These are phyloP conservation scores for Diaporthe sp. DNA, from an alignment of 2,329 filamentous ascomycete genomes.

Conservation along the genomic window DNA sequence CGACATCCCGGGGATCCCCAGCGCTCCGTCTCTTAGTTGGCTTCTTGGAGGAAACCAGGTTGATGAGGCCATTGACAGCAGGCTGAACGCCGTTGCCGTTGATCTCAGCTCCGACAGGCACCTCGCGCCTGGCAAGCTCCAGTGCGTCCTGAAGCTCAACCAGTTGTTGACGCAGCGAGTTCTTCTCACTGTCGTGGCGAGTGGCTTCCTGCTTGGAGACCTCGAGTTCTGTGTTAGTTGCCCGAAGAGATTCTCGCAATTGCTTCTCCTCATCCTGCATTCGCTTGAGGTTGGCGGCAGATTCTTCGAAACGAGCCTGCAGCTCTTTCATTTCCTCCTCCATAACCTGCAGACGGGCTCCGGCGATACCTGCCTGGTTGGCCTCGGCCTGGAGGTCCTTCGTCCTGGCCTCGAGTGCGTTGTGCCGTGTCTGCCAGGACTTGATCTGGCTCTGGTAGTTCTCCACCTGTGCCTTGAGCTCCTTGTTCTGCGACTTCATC, in stretches of 20 bases:
- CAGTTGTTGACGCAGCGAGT: conserved; percentile 87
- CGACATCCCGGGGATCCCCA: conserved; percentile 86
- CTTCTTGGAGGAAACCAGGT: conserved; percentile 96
- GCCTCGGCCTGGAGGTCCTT: conserved; percentile 97
- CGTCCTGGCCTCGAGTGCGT: conserved; percentile 87
- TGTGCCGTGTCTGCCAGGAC: conserved; percentile 94
- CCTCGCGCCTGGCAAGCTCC: conserved; percentile 84
- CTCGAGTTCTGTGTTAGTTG: conserved; percentile 86
- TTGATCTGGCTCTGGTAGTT: conserved; percentile 97
- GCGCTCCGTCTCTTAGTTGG: conserved; percentile 89
- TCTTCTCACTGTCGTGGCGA: conserved; percentile 87
- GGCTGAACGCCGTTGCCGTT: conserved; percentile 72
- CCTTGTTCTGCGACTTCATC: conserved; percentile 96
- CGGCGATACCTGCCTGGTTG: conserved; percentile 96
- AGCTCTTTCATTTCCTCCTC: conserved; percentile 96
- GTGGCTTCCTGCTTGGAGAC: conserved; percentile 80
- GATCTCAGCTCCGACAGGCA: conserved; percentile 79
- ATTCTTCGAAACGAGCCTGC: conserved; percentile 91
- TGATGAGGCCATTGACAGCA: conserved; percentile 85
- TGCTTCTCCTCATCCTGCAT: conserved; percentile 94
- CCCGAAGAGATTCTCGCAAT: conserved; percentile 84
- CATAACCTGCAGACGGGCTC: conserved; percentile 89
- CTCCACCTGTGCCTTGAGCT: conserved; percentile 87
- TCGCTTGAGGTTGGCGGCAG: conserved; percentile 89
- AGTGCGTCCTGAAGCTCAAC: conserved; percentile 93